Evolutionary conservation across 2,329 filamentous ascomycete species (phyloP), one percentile per base, ranked within the genome.

Genomic region (Aspergillus awamori): DNA sequence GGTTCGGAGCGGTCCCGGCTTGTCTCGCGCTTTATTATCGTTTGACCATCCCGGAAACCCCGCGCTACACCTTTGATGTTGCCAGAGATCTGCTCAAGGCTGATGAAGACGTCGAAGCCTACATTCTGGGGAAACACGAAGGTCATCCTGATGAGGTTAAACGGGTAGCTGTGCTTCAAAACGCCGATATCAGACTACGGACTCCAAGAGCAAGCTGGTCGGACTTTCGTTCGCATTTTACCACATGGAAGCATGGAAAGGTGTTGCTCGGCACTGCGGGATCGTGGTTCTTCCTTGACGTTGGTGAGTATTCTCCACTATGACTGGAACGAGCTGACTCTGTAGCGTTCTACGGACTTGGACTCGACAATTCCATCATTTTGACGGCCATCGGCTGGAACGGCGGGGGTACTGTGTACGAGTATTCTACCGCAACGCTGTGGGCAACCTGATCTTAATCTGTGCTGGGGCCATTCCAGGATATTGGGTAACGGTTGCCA

Each of bases 31-130:
- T 96, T 17, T 95, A 95, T 81, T 95, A 91, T 78, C 89, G 91
- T 64, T 84, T 95, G 4, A 95, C 91, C 56, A 94, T 96, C 66
- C 92, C 92, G 24, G 92, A 96, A 79, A 94, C 91, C 36, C 91
- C 92, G 56, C 89, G 92, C 28, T 96, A 95, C 79, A 95, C 92
- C 28, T 94, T 95, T 69, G 91, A 95, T 72, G 86, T 95, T 22
- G 84, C 87, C 54, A 87, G 86, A 47, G 90, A 95, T 70, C 83
- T 92, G 41, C 85, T 91, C 69, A 88, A 92, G 80, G 92, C 86
- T 45, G 84, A 87, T 57, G 86, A 86, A 51, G 91, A 95, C 66
- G 85, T 89, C 67, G 85, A 87, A 72, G 87, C 89, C n/a, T 95
- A 94, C 77, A 85, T 92, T 57, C 80, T 80, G 33, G 89, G 90